phyloP scores from a whole-genome alignment of 2,329 filamentous ascomycete species.

The Beauveria asiatica region DNA sequence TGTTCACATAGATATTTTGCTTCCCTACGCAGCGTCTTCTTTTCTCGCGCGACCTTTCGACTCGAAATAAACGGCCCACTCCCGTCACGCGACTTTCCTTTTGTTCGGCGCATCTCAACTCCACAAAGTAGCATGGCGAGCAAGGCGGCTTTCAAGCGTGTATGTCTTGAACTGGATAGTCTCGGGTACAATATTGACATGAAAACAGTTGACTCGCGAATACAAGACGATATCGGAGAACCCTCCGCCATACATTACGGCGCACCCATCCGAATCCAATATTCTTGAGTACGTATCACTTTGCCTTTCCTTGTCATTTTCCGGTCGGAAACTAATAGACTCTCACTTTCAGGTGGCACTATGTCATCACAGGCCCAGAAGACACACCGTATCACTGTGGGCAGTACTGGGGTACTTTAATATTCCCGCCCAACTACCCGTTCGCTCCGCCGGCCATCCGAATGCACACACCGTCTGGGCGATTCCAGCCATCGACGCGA shows the following conservation, averaged over 20 bases:
- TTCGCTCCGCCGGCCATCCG: constrained; percentile 95
- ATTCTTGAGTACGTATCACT: constrained; percentile 67
- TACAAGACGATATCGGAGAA: constrained; percentile 59
- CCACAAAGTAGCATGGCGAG: constrained; percentile 50
- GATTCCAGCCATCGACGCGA: constrained; percentile 86
- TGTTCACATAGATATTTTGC: background rate
- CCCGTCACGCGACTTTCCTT: constrained; percentile 10
- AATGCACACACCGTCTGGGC: constrained; percentile 95
- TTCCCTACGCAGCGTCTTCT: background rate
- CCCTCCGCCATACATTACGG: constrained; percentile 79
- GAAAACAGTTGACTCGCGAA: constrained; percentile 47
- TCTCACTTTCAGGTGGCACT: constrained; percentile 62
- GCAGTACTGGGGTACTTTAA: constrained; percentile 95
- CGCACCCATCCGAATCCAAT: constrained; percentile 83
- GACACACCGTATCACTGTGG: constrained; percentile 89
- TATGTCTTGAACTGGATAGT: constrained; percentile 28
- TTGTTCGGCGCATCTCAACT: background rate
- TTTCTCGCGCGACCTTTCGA: background rate
- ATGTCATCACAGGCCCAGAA: constrained; percentile 89
- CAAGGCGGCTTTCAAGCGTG: constrained; percentile 64
- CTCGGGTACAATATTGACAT: constrained; percentile 16
- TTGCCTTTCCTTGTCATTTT: constrained; percentile 11
- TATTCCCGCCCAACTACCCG: constrained; percentile 93
- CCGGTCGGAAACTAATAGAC: constrained; percentile 6
- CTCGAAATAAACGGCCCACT: background rate